Base-by-base conservation (phyloP, 768 basidiomycete species). In the Gyrodon lividus region DNA sequence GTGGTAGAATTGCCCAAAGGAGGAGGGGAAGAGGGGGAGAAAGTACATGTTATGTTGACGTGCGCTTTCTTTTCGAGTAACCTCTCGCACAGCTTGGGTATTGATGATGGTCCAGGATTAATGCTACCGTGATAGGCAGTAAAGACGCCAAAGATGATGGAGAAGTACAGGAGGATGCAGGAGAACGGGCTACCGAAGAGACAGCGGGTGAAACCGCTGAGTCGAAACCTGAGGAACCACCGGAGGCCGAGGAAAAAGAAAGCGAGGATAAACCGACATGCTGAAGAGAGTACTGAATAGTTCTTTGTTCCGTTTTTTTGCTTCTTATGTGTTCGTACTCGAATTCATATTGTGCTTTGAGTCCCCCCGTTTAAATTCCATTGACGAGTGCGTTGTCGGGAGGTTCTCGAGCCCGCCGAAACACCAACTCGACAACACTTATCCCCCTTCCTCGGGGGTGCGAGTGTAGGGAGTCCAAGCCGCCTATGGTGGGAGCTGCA, bases 81-180 rank as follows among this genome's bases (percentile, higher is more conserved):
- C 46, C 20, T n/a, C 14, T 19, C 24, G 13, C 37, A 16, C 41
- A 23, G 6, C 24, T 52, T 30, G 44, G 14, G 31, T 26, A 26
- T 35, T 12, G 30, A 48, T 53, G 52, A 5, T 31, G 38, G 16
- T 35, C n/a, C 52, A 90, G 88, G 13, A 78, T 91, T 59, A 91
- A 89, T 64, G 89, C 87, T 24, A 84, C 84, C 30, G 87, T 90
- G 26, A 63, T 84, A 37, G 86, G 84, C 1, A 87, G 86, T 67
- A 87, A 87, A 68, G 73, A 74, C 40, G 74, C 75, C 3, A 74
- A 71, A 53, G 73, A 72, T 9, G 70, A 54, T 19, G 72, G 56
- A 2, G 70, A 66, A 24, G 74, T 71, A 40, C 70, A 59, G 5
- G 65, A 69, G 19, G 67, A 54, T 14, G n/a, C 72, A 68, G 38